Conservation (phyloP, 1,139 yeast species). For the Yamadazyma trypodendri region DNA sequence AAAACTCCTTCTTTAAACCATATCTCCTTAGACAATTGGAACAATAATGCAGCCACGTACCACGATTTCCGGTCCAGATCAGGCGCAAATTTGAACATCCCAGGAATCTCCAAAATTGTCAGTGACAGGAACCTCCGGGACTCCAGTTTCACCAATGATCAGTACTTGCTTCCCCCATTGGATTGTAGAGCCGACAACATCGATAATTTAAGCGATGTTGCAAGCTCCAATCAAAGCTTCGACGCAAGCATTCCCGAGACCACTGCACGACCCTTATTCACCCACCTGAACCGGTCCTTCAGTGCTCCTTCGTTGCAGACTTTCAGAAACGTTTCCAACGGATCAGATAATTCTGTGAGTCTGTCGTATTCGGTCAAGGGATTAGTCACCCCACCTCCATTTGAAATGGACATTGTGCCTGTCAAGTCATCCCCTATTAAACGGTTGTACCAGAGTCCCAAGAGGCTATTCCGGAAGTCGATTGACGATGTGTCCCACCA, state of each 20-base stretch:
- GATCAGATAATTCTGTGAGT: too few relatives aligned
- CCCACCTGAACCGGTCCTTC: conserved; percentile 28
- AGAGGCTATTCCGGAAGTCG: conserved; percentile 28
- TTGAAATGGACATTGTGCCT: conserved; percentile 10
- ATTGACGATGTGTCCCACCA: conserved; percentile 20
- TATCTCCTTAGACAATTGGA: conserved; percentile 36
- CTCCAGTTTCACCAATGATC: conserved; percentile 9
- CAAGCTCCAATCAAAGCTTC: neutral
- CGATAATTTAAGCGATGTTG: conserved; percentile 29
- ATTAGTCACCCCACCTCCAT: conserved; percentile 17
- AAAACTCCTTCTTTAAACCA: conserved; percentile 16
- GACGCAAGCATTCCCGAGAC: neutral
- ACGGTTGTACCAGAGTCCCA: conserved; percentile 36
- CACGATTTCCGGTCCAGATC: conserved; percentile 23
- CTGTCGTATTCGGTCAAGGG: too few relatives aligned
- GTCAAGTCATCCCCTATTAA: conserved; percentile 32
- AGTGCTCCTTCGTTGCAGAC: conserved; percentile 48
- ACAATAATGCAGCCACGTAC: conserved; percentile 24
- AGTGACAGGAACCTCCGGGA: conserved; percentile 12
- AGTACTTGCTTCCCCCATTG: conserved; percentile 21
- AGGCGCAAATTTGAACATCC: conserved; percentile 14
- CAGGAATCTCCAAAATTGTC: conserved; percentile 16
- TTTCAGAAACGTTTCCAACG: conserved; percentile 21
- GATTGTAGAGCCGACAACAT: conserved; percentile 23
- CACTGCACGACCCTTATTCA: conserved; percentile 11